Conservation (phyloP, 805 yeast genomes). For the Ogataea methanolica region DNA sequence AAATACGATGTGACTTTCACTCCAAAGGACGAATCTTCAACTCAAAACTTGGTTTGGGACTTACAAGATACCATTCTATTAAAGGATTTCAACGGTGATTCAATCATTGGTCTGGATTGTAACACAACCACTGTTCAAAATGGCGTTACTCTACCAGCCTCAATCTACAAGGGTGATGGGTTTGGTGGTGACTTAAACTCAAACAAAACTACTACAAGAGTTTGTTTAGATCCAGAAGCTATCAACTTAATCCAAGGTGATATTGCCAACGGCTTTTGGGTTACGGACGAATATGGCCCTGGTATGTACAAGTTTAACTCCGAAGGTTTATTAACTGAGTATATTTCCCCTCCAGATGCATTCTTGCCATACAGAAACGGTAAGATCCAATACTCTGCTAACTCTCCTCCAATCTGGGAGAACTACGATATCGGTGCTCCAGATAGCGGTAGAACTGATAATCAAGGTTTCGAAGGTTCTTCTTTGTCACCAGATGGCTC, state of each 20-base stretch:
- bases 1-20: slow-evolving; percentile 22
- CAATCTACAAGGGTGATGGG: slow-evolving; percentile 27
- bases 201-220: slow-evolving; percentile 18
- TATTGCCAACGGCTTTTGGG: slow-evolving; percentile 30
- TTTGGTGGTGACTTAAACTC: slow-evolving; percentile 23
- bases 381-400: slow-evolving; percentile 20
- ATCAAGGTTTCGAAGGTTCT: slow-evolving; percentile 31
- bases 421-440: slow-evolving; percentile 19
- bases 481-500: slow-evolving; percentile 29
- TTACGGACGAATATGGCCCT: slow-evolving; percentile 33
- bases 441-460: slow-evolving; percentile 27
- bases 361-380: slow-evolving; percentile 26
- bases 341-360: slow-evolving; percentile 26
- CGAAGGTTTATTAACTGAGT: slow-evolving; percentile 23
- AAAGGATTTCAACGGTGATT: slow-evolving; percentile 27
- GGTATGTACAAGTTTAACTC: slow-evolving; percentile 24
- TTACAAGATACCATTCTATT: slow-evolving; percentile 26
- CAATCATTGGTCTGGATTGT: slow-evolving; percentile 28
- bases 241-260: slow-evolving; percentile 25
- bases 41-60: slow-evolving; percentile 23
- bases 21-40: slow-evolving; percentile 17
- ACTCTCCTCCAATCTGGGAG: slow-evolving; percentile 25
- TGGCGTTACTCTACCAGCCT: slow-evolving; percentile 26
- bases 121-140: slow-evolving; percentile 22
- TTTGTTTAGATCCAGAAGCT: slow-evolving; percentile 29